These are phyloP conservation scores for Spinellus fusiger DNA, from an alignment of 192 early-diverging fungal genomes.

Conservation along the genomic window DNA sequence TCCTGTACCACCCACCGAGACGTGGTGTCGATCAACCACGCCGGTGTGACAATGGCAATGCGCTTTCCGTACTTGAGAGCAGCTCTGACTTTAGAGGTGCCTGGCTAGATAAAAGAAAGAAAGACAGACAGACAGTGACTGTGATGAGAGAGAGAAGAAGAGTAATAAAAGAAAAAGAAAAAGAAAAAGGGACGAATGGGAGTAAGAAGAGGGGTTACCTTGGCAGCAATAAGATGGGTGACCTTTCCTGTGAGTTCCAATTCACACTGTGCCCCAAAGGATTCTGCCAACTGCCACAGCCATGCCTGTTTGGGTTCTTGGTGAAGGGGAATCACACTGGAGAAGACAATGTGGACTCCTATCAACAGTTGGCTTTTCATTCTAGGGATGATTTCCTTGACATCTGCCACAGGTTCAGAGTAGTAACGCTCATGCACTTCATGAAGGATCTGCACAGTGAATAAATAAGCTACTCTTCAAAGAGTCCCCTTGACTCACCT, in stretches of 20 bases:
- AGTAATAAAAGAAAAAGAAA: not conserved
- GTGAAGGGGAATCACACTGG: constrained; percentile 67
- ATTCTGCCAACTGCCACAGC: constrained; percentile 71
- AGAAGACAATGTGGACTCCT: constrained; percentile 72
- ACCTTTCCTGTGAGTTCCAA: constrained; percentile 51
- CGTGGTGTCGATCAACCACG: constrained; percentile 69
- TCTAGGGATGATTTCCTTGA: constrained; percentile 50
- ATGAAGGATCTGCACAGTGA: constrained; percentile 43
- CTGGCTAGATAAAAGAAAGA: not conserved
- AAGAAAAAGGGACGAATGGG: not conserved
- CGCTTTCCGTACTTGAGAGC: constrained; percentile 41
- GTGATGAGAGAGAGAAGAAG: too few relatives aligned
- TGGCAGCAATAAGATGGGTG: constrained; percentile 87
- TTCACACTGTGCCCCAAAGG: constrained; percentile 80
- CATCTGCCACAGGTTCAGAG: constrained; percentile 6
- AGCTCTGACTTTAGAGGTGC: constrained; percentile 54
- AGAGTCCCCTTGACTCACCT: constrained; percentile 12
- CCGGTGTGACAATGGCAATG: constrained; percentile 48
- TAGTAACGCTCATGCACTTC: constrained; percentile 70
- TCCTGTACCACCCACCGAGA: constrained; percentile 63
- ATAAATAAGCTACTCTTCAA: not conserved
- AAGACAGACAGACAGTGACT: too few relatives aligned
- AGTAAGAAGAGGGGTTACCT: constrained; percentile 39
- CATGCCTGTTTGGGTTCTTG: constrained; percentile 60
- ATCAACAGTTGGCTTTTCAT: constrained; percentile 60